phyloP scores from a whole-genome alignment of 371 early-diverging fungal species.

The Sporodiniella umbellata region DNA sequence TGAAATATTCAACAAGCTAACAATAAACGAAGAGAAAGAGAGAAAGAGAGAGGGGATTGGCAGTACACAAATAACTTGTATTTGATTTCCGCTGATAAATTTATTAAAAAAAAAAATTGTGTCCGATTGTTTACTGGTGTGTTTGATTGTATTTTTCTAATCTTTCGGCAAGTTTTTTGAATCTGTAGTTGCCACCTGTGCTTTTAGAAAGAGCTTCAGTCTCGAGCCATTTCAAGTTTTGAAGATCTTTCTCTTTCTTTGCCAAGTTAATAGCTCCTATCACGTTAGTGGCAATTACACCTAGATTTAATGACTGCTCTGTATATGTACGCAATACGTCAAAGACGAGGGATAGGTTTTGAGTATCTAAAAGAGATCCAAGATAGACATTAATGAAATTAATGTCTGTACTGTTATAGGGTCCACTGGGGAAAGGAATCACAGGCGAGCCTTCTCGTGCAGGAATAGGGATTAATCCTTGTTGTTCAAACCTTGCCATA shows the following conservation, averaged over 20 bases:
- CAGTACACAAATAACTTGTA: background rate
- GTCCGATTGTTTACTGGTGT: background rate
- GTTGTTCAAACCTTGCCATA: conserved; percentile 37
- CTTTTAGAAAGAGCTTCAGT: background rate
- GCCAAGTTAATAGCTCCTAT: conserved; percentile 11
- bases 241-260: background rate
- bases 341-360: conserved; percentile 39
- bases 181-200: background rate
- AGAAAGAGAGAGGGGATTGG: background rate
- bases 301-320: conserved; percentile 3
- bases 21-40: background rate
- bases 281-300: conserved; percentile 1
- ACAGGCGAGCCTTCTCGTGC: conserved; percentile 28
- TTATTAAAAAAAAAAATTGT: background rate
- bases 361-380: conserved; percentile 28
- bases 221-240: background rate
- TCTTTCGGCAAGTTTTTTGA: background rate
- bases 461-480: conserved; percentile 42
- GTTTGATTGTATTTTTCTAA: too few species aligned
- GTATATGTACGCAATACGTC: conserved; percentile 32
- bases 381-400: conserved; percentile 42
- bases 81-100: background rate
- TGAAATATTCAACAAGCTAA: background rate
- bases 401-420: conserved; percentile 36
- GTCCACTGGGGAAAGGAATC: conserved; percentile 42